phyloP scores from a whole-genome alignment of 805 yeast species.

The Lipomyces japonicus region DNA sequence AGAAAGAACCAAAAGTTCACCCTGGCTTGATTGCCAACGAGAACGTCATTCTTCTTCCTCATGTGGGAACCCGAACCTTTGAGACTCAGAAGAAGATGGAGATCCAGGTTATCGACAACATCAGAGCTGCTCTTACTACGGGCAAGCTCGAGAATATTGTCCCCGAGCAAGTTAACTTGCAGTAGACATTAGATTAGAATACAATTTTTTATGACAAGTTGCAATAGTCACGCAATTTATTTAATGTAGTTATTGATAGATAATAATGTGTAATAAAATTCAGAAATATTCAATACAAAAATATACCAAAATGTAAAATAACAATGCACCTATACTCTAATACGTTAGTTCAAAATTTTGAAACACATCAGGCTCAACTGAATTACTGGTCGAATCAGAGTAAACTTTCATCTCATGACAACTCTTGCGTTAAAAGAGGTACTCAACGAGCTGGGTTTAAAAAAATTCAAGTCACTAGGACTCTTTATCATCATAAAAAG shows the following conservation, averaged over 20 bases:
- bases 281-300: background rate
- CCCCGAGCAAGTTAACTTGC: slow-evolving; percentile 53
- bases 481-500: background rate
- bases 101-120: slow-evolving; percentile 67
- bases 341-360: background rate
- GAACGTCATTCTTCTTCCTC: slow-evolving; percentile 71
- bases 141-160: slow-evolving; percentile 73
- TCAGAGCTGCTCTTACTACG: slow-evolving; percentile 51
- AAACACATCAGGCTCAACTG: background rate
- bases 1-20: slow-evolving; percentile 57
- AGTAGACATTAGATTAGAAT: slow-evolving; percentile 3
- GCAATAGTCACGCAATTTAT: background rate
- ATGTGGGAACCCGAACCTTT: slow-evolving; percentile 76
- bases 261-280: background rate
- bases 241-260: background rate
- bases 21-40: slow-evolving; percentile 49
- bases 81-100: slow-evolving; percentile 83
- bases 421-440: background rate
- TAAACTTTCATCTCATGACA: background rate
- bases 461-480: background rate
- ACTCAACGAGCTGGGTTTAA: slow-evolving; percentile 2
- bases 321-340: background rate
- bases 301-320: background rate
- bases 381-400: background rate
- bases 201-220: no score